Evolutionary conservation across 768 basidiomycete genomes (phyloP), one percentile per base, ranked within the genome.

Genomic region (Polyporus arcularius): DNA sequence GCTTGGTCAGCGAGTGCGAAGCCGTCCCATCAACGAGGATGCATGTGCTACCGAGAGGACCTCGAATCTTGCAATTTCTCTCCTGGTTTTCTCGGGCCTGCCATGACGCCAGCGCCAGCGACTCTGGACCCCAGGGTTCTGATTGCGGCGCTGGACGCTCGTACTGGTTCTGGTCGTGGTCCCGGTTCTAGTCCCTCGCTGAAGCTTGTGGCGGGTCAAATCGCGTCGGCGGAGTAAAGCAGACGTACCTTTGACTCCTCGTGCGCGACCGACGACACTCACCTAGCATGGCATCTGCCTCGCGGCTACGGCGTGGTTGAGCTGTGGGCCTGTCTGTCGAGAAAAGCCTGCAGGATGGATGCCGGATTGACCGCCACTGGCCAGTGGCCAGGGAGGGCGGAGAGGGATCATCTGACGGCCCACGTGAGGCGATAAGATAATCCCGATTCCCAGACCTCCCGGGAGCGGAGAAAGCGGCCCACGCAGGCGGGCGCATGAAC

Each of bases 401-500:
- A 48, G 40, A 47, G 48, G 52, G 49, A 56, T 61, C 60, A 61
- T 61, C 55, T 61, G 60, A 61, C 43, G 21, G 49, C 42, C 30
- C 54, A 48, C 60, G 60, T 56, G 60, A 55, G 60, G 30, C 40
- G 55, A 56, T 57, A 61, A 61, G 60, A 61, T 61, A 54, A 26
- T 26, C 21, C 21, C 21, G 21, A 26, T 26, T 26, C 8, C 26
- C 46, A 18, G 12, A 30, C 46, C 42, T 32, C 38, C 46, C 42
- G 16, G 43, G 35, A 15, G 30, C 32, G 54, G 54, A 7, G 16
- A 46, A 32, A 4, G 41, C 41, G 54, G 41, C 55, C 60, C 60
- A 30, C 26, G 6, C 32, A 4, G 21, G 40, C 40, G 54, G 53
- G 35, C 40, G 14, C 55, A 55, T 56, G 60, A 57, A 61, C 60